Evolutionary conservation across 192 early-diverging fungal species (phyloP).

Genomic region (Phycomyces blakesleeanus): DNA sequence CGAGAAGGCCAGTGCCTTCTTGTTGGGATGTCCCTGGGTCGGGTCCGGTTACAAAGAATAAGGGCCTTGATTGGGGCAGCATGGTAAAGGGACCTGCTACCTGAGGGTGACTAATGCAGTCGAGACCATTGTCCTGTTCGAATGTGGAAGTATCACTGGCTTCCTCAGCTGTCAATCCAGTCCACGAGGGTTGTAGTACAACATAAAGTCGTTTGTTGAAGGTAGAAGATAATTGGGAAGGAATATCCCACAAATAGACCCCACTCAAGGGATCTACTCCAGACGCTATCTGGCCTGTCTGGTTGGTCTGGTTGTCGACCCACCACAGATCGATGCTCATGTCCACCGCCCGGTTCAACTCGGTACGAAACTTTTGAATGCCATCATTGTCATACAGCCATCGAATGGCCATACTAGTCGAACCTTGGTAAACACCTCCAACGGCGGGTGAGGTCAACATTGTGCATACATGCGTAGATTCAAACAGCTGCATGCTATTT

Average conservation of each 20-base stretch:
- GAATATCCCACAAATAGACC: constrained; percentile 16
- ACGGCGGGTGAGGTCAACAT: constrained; percentile 5
- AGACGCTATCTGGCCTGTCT: constrained; percentile 5
- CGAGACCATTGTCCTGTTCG: neutral
- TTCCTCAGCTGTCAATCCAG: neutral
- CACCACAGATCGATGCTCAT: neutral
- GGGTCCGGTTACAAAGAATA: constrained; percentile 18
- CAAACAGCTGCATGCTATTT: neutral
- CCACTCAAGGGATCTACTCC: constrained; percentile 10
- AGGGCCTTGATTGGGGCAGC: neutral
- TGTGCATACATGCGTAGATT: neutral
- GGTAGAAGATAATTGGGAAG: neutral
- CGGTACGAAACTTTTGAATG: neutral
- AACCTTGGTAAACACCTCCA: neutral
- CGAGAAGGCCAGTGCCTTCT: neutral
- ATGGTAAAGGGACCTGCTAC: constrained; percentile 18
- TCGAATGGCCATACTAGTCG: neutral
- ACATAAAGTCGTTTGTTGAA: constrained; percentile 10
- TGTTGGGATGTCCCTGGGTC: constrained; percentile 9
- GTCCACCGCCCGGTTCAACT: neutral
- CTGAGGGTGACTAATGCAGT: constrained; percentile 1
- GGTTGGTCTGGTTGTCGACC: constrained; percentile 7
- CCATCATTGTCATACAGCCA: neutral
- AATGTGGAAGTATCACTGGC: neutral
- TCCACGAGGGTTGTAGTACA: neutral